Conservation (phyloP, 2,329 filamentous ascomycete species). For the Alternaria panax region DNA sequence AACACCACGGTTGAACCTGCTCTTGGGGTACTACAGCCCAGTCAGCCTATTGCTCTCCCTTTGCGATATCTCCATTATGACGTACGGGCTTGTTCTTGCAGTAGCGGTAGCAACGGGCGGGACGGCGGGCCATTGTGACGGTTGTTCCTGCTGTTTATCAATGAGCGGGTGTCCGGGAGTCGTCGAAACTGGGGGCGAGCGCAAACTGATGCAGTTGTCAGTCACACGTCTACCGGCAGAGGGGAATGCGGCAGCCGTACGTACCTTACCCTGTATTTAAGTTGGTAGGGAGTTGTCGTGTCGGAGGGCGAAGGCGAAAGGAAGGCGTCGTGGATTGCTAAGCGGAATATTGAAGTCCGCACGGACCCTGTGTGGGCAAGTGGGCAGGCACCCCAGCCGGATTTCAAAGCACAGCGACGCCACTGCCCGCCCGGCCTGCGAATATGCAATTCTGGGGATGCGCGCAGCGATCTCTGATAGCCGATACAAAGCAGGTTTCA, state of each 20-base stretch:
- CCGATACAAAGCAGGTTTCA: not conserved
- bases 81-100: conserved; percentile 98
- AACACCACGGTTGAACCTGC: conserved; percentile 99
- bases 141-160: conserved; percentile 58
- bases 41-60: conserved; percentile 34
- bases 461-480: not conserved
- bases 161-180: conserved; percentile 48
- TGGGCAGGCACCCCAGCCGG: conserved; percentile 1
- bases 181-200: conserved; percentile 14
- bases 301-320: conserved; percentile 24
- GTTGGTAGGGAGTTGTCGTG: conserved; percentile 31
- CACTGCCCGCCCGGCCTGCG: not conserved
- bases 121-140: conserved; percentile 98
- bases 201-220: conserved; percentile 21
- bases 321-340: conserved; percentile 27
- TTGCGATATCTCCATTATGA: conserved; percentile 26
- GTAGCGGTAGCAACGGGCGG: conserved; percentile 99
- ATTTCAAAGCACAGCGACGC: conserved; percentile 18
- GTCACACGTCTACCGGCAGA: conserved; percentile 18
- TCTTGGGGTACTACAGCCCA: conserved; percentile 93
- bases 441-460: conserved; percentile 2
- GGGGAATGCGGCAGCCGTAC: conserved; percentile 23
- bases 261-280: conserved; percentile 44
- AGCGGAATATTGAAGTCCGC: conserved; percentile 17
- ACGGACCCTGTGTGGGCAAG: conserved; percentile 12